Percentiles rank a stretch among this genome's conserved stretches.
Conservation (phyloP, 148 eudicot genomes). For the Rhododendron ovatum region DNA sequence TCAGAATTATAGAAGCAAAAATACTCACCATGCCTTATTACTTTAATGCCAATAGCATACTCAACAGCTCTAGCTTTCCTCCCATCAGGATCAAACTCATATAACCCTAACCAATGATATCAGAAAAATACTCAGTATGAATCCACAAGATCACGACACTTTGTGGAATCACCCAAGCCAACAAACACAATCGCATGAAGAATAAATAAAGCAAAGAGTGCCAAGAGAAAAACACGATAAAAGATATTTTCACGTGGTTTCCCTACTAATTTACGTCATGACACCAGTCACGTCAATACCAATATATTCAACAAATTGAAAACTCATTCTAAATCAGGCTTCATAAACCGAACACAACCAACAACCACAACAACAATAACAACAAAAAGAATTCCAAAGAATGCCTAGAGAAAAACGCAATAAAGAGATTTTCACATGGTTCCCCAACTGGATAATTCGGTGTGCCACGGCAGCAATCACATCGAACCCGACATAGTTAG, state of each 20-base stretch:
- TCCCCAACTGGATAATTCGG: not conserved
- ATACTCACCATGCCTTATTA: slow-evolving; percentile 62
- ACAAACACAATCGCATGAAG: not conserved
- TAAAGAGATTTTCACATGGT: not conserved
- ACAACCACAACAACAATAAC: too few species aligned
- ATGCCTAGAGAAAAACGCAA: not conserved
- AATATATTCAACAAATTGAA: not conserved
- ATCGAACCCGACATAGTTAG: not conserved
- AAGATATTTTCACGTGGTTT: too few species aligned
- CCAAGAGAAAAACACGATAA: not conserved
- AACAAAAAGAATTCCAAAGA: not conserved
- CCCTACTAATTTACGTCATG: not conserved
- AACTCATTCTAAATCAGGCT: too few species aligned
- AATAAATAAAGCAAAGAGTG: not conserved
- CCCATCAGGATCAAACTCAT: slow-evolving; percentile 73
- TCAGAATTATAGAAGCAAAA: not conserved
- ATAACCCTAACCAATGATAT: slow-evolving; percentile 37
- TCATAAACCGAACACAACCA: too few species aligned
- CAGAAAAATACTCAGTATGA: not conserved
- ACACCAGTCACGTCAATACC: not conserved
- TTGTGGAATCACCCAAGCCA: not conserved
- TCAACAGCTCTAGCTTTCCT: slow-evolving; percentile 65
- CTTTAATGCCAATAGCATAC: slow-evolving; percentile 57
- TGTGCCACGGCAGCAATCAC: not conserved
- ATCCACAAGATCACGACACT: not conserved